Evolutionary conservation across 2,329 filamentous ascomycete genomes (phyloP).

Genomic region (Polychaeton citri): DNA sequence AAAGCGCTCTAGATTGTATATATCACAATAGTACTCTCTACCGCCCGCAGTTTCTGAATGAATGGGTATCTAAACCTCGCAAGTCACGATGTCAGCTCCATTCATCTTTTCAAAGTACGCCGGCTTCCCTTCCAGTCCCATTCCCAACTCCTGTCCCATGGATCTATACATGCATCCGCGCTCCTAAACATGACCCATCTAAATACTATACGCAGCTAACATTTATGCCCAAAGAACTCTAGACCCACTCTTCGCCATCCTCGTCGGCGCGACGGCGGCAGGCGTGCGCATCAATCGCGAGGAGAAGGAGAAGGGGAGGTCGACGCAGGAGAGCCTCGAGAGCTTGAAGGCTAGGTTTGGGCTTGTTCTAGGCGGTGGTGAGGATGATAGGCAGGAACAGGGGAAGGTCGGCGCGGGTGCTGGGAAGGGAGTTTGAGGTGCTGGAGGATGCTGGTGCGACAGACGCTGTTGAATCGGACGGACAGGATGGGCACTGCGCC

Average conservation of each 20-base stretch:
- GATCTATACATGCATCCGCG: too few species aligned
- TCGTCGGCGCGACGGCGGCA: constrained; percentile 33
- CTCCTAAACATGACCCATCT: not conserved
- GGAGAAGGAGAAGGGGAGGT: constrained; percentile 33
- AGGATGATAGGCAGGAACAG: not conserved
- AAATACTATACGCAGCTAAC: constrained; percentile 1
- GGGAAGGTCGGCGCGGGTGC: constrained; percentile 1
- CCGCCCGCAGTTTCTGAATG: too few species aligned
- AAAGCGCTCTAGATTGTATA: too few species aligned
- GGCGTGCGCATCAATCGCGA: constrained; percentile 29
- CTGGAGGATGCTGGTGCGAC: not conserved
- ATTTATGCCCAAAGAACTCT: constrained; percentile 23
- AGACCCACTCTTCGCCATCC: constrained; percentile 36
- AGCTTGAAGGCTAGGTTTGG: not conserved
- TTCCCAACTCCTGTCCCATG: not conserved
- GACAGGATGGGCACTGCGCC: too few species aligned
- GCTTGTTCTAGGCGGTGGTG: not conserved
- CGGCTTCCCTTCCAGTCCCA: constrained; percentile 1
- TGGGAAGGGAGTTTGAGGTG: not conserved
- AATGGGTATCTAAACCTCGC: too few species aligned
- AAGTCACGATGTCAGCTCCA: constrained; percentile 13
- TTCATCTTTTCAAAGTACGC: constrained; percentile 33
- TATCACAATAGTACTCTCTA: too few species aligned
- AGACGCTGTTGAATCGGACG: too few species aligned
- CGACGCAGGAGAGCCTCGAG: not conserved